Conservation (phyloP, 768 basidiomycete species). For the Epithele typhae region DNA sequence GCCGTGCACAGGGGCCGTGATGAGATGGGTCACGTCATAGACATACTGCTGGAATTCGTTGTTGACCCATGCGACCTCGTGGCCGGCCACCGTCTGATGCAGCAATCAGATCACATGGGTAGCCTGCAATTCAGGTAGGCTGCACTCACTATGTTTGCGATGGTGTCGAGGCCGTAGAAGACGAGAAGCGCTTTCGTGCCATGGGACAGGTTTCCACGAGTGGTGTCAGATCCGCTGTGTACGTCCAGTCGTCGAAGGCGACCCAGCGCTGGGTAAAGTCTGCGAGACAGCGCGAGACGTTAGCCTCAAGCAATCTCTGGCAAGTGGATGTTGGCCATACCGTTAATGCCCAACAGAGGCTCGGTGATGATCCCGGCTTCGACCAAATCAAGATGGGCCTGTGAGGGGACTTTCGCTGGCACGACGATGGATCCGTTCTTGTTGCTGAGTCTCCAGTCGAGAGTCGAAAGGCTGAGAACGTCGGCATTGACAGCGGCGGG, state of each 20-base stretch:
- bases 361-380: slow-evolving; percentile 50
- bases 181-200: slow-evolving; percentile 32
- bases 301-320: too few species aligned
- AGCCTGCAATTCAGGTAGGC: too few species aligned
- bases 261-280: slow-evolving; percentile 56
- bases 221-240: slow-evolving; percentile 48
- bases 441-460: slow-evolving; percentile 51
- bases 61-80: slow-evolving; percentile 53
- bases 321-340: slow-evolving; percentile 21
- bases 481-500: slow-evolving; percentile 13
- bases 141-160: slow-evolving; percentile 47
- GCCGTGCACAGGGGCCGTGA: slow-evolving; percentile 27
- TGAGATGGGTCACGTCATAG: slow-evolving; percentile 44
- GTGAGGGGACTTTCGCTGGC: slow-evolving; percentile 47
- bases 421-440: slow-evolving; percentile 51
- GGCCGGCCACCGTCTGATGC: slow-evolving; percentile 41
- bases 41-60: slow-evolving; percentile 54
- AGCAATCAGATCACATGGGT: background rate
- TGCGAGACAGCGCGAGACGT: slow-evolving; percentile 15
- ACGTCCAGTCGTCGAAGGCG: slow-evolving; percentile 54
- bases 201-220: slow-evolving; percentile 30
- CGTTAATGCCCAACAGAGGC: slow-evolving; percentile 50
- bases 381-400: slow-evolving; percentile 49
- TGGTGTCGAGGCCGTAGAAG: slow-evolving; percentile 54
- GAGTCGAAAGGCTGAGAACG: slow-evolving; percentile 38